phyloP scores from a whole-genome alignment of 169 alveolate genomes.

The Cryptosporidium canis region DNA sequence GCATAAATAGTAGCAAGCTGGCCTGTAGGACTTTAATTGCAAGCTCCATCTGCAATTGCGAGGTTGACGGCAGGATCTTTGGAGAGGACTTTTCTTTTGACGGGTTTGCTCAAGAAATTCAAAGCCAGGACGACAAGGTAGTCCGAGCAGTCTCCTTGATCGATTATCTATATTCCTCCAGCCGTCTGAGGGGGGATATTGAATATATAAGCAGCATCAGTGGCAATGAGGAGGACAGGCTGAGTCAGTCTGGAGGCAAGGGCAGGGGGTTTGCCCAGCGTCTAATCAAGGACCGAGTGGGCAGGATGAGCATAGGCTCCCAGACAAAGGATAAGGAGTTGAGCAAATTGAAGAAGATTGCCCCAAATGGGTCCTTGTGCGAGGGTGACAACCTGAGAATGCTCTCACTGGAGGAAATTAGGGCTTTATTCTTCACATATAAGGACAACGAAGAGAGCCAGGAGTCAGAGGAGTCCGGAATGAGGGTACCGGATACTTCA shows the following conservation, averaged over 20 bases:
- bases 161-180: constrained; percentile 33
- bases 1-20: background rate
- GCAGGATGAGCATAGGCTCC: too few species aligned
- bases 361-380: constrained; percentile 3
- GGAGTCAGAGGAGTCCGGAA: background rate
- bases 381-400: background rate
- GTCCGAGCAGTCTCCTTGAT: constrained; percentile 46
- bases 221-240: background rate
- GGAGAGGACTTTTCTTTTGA: background rate
- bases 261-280: background rate
- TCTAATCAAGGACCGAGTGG: too few species aligned
- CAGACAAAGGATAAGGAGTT: constrained; percentile 5
- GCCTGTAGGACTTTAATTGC: constrained; percentile 7
- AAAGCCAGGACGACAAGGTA: constrained; percentile 32
- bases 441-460: background rate
- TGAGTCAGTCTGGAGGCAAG: background rate
- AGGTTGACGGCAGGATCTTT: background rate
- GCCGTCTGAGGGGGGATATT: constrained; percentile 19
- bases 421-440: constrained; percentile 22
- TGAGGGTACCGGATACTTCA: background rate
- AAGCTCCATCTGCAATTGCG: background rate
- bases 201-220: background rate
- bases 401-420: constrained; percentile 14
- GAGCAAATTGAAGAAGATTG: background rate
- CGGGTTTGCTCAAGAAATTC: constrained; percentile 3